These are phyloP conservation scores for Russula brevipes DNA, from an alignment of 768 basidiomycete genomes.

Conservation along the genomic window DNA sequence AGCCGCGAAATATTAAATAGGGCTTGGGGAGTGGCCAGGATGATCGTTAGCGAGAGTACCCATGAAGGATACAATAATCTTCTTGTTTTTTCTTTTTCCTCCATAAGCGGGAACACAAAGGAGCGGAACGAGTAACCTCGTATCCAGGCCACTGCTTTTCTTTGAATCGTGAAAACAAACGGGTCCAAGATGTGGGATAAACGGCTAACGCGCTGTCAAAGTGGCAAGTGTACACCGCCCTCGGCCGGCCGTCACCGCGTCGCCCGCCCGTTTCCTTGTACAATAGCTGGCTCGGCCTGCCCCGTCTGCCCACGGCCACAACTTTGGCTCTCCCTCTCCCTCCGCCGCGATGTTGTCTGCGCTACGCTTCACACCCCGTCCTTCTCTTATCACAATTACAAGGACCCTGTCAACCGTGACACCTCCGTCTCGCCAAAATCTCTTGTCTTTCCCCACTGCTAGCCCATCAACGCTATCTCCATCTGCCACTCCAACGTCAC, in stretches of 20 bases:
- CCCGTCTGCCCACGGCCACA: slow-evolving; percentile 2
- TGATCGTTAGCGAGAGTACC: slow-evolving; percentile 2
- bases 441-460: neutral
- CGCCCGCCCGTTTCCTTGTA: neutral
- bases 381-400: slow-evolving; percentile 9
- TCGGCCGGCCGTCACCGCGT: neutral
- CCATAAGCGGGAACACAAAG: slow-evolving; percentile 8
- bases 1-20: slow-evolving; percentile 13
- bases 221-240: neutral
- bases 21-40: neutral
- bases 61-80: slow-evolving; percentile 11
- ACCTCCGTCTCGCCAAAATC: slow-evolving; percentile 9
- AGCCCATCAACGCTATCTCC: neutral
- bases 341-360: slow-evolving; percentile 13
- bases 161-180: slow-evolving; percentile 1
- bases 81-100: slow-evolving; percentile 21
- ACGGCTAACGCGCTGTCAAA: neutral
- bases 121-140: neutral
- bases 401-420: slow-evolving; percentile 16
- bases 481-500: neutral
- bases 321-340: neutral
- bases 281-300: neutral
- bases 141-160: slow-evolving; percentile 10
- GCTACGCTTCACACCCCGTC: slow-evolving; percentile 9
- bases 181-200: neutral